These are phyloP conservation scores for Caryocar brasiliense DNA, from an alignment of 441 rosid genomes.

Conservation along the genomic window DNA sequence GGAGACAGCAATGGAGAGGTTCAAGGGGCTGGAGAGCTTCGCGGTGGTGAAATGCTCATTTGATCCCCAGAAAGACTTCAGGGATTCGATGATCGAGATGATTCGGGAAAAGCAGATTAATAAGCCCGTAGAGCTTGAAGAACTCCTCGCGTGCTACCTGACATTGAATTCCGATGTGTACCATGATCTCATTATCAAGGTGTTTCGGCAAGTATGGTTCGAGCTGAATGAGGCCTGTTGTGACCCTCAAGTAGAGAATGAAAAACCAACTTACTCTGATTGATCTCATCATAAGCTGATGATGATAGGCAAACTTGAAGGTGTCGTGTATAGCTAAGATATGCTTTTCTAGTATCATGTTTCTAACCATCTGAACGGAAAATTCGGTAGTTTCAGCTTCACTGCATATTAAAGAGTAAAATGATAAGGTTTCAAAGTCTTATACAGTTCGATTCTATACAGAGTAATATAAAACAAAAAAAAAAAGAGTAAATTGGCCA, in stretches of 20 bases:
- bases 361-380: too few species aligned
- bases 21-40: slow-evolving; percentile 42
- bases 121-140: slow-evolving; percentile 62
- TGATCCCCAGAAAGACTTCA: slow-evolving; percentile 68
- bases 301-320: slow-evolving; percentile 6
- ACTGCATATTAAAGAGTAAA: neutral
- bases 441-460: too few species aligned
- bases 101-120: slow-evolving; percentile 54
- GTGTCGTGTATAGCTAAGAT: slow-evolving; percentile 8
- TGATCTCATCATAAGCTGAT: neutral
- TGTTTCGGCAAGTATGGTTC: slow-evolving; percentile 69
- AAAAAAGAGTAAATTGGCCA: too few species aligned
- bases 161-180: slow-evolving; percentile 59
- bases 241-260: slow-evolving; percentile 17
- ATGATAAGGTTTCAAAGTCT: too few species aligned
- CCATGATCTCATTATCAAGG: slow-evolving; percentile 80
- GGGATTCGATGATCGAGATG: slow-evolving; percentile 92
- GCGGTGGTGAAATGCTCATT: slow-evolving; percentile 67
- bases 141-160: slow-evolving; percentile 78
- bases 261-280: slow-evolving; percentile 8
- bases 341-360: neutral
- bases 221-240: slow-evolving; percentile 34
- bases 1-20: slow-evolving; percentile 20
- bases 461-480: too few species aligned
- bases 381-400: neutral